Conservation (phyloP, 805 yeast species). For the Metahyphopichia silvanorum region DNA sequence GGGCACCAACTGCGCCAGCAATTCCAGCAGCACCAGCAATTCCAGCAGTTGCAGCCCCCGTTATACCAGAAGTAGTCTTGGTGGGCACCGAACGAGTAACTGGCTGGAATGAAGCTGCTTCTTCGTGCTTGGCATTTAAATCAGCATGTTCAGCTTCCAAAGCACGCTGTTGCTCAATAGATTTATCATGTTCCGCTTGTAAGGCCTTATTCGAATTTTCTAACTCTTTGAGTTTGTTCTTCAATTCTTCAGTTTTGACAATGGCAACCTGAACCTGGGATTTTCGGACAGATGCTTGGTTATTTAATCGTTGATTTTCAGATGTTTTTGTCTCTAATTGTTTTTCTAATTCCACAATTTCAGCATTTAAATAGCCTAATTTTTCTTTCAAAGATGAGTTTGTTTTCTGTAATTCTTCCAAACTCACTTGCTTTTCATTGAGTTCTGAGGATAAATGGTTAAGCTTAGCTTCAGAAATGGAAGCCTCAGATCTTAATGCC, state of each 20-base stretch:
- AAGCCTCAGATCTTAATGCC: constrained; percentile 64
- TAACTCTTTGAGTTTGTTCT: constrained; percentile 22
- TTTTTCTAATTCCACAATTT: constrained; percentile 55
- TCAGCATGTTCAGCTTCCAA: constrained; percentile 12
- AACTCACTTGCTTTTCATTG: constrained; percentile 54
- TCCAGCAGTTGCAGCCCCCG: constrained; percentile 16
- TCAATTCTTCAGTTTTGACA: constrained; percentile 40
- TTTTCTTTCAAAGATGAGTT: constrained; percentile 66
- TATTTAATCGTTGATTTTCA: constrained; percentile 60
- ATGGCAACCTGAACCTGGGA: constrained; percentile 70
- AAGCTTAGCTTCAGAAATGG: constrained; percentile 74
- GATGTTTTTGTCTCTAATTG: constrained; percentile 50
- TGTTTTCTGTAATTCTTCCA: constrained; percentile 67
- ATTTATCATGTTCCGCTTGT: constrained; percentile 18
- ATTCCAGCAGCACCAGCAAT: constrained; percentile 12
- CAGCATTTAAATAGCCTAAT: constrained; percentile 63
- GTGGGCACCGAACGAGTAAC: background rate
- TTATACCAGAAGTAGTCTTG: constrained; percentile 5
- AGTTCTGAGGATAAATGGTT: constrained; percentile 67
- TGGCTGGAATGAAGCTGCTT: constrained; percentile 14
- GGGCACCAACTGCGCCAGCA: constrained; percentile 7
- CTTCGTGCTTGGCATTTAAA: constrained; percentile 6
- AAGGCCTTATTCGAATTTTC: constrained; percentile 19
- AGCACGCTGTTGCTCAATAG: constrained; percentile 12
- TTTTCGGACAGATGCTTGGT: constrained; percentile 60